Conservation (phyloP, 2,329 filamentous ascomycete genomes). For the Aspergillus fijiensis region DNA sequence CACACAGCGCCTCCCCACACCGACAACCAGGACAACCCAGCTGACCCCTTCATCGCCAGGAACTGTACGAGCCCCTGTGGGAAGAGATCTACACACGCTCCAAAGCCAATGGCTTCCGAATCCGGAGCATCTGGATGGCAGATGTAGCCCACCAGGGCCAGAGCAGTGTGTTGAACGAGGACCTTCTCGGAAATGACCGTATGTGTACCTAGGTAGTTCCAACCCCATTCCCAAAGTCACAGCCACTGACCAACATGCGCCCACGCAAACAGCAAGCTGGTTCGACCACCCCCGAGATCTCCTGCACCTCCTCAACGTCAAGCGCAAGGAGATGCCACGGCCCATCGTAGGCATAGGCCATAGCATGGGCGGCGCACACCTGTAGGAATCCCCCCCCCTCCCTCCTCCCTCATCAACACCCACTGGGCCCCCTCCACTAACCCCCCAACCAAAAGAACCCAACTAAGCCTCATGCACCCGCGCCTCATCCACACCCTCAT, state of each 20-base stretch:
- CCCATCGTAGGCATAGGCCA: constrained; percentile 84
- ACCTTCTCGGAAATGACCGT: constrained; percentile 80
- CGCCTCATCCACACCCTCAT: constrained; percentile 73
- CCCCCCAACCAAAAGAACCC: constrained; percentile 39
- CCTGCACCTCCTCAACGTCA: constrained; percentile 78
- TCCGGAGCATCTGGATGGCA: constrained; percentile 84
- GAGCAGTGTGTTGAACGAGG: constrained; percentile 75
- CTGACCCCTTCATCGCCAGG: constrained; percentile 50
- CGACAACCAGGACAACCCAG: background rate
- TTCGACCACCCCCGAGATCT: constrained; percentile 82
- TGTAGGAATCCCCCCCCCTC: constrained; percentile 43
- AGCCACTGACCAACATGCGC: constrained; percentile 17
- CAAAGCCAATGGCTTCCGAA: constrained; percentile 61
- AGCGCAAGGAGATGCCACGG: constrained; percentile 74
- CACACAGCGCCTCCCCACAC: background rate
- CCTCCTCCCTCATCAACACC: background rate
- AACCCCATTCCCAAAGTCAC: background rate
- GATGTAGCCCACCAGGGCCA: constrained; percentile 84
- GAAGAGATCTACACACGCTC: constrained; percentile 69
- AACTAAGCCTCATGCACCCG: constrained; percentile 74
- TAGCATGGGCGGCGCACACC: constrained; percentile 77
- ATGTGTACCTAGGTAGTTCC: constrained; percentile 33
- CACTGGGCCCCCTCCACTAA: constrained; percentile 2
- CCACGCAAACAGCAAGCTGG: constrained; percentile 66
- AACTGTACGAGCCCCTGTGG: constrained; percentile 91